Evolutionary conservation across 352 stramenopile species (phyloP).

Genomic region (Phytophthora boehmeriae): DNA sequence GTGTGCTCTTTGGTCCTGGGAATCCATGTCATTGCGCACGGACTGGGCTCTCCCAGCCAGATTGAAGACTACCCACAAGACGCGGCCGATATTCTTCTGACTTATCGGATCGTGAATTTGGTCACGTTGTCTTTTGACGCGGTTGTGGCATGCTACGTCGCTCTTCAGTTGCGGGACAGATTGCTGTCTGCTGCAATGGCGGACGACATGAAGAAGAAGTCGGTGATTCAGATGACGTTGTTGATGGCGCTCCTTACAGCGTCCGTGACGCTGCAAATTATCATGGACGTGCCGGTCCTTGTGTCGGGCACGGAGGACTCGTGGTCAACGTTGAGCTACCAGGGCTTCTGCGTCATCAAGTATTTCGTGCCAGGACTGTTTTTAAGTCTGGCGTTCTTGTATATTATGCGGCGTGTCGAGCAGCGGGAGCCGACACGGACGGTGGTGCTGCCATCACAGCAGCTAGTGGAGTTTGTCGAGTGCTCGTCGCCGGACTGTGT

Average conservation of each 20-base stretch:
- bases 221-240: slow-evolving; percentile 71
- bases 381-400: slow-evolving; percentile 67
- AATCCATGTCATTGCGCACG: slow-evolving; percentile 36
- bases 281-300: slow-evolving; percentile 60
- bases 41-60: slow-evolving; percentile 19
- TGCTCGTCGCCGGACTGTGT: slow-evolving; percentile 69
- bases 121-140: slow-evolving; percentile 52
- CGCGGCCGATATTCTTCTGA: slow-evolving; percentile 27
- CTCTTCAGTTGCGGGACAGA: slow-evolving; percentile 46
- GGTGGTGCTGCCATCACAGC: slow-evolving; percentile 51
- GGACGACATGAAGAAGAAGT: slow-evolving; percentile 81
- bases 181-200: slow-evolving; percentile 68
- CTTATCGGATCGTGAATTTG: slow-evolving; percentile 52
- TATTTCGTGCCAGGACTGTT: slow-evolving; percentile 58
- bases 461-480: slow-evolving; percentile 76
- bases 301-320: slow-evolving; percentile 29
- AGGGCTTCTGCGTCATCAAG: slow-evolving; percentile 54
- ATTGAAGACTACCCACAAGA: slow-evolving; percentile 33
- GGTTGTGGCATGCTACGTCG: slow-evolving; percentile 48
- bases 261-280: slow-evolving; percentile 49
- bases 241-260: slow-evolving; percentile 51
- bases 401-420: slow-evolving; percentile 78
- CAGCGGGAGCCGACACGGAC: slow-evolving; percentile 58
- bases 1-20: slow-evolving; percentile 38
- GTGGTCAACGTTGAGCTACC: slow-evolving; percentile 39